Conservation (phyloP, 208 protist genomes). For the Trypanosoma avium region DNA sequence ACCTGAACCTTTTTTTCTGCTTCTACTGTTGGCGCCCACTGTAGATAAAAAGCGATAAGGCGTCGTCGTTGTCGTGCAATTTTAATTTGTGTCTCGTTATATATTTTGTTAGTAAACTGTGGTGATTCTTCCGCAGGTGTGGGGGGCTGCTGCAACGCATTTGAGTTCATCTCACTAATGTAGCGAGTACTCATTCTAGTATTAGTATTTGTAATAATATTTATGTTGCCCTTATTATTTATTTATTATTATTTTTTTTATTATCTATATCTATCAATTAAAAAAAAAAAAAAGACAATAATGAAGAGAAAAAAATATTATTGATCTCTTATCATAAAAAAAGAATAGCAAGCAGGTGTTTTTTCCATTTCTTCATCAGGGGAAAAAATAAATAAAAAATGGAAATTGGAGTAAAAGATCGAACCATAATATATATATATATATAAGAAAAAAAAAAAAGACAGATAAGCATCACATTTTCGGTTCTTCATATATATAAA, state of each 20-base stretch:
- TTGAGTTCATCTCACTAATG: not conserved
- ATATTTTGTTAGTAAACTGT: not conserved
- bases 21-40: conserved; percentile 2
- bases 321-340: too few relatives aligned
- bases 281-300: too few relatives aligned
- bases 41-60: conserved; percentile 12
- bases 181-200: not conserved
- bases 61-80: conserved; percentile 11
- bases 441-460: not conserved
- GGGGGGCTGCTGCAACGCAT: not conserved
- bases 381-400: too few relatives aligned
- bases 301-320: too few relatives aligned
- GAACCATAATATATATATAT: not conserved
- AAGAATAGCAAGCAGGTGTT: too few relatives aligned
- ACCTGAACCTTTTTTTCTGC: conserved; percentile 8
- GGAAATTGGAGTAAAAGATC: too few relatives aligned
- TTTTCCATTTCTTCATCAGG: too few relatives aligned
- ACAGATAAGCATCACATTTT: not conserved
- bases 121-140: conserved; percentile 3
- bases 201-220: too few relatives aligned
- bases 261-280: too few relatives aligned
- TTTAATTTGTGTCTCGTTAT: not conserved
- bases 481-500: not conserved
- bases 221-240: too few relatives aligned
- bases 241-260: too few relatives aligned